Percentiles rank a stretch among this genome's conserved stretches.
Evolutionary conservation across 345 rosid species (phyloP).

Genomic region (Moringa oleifera): DNA sequence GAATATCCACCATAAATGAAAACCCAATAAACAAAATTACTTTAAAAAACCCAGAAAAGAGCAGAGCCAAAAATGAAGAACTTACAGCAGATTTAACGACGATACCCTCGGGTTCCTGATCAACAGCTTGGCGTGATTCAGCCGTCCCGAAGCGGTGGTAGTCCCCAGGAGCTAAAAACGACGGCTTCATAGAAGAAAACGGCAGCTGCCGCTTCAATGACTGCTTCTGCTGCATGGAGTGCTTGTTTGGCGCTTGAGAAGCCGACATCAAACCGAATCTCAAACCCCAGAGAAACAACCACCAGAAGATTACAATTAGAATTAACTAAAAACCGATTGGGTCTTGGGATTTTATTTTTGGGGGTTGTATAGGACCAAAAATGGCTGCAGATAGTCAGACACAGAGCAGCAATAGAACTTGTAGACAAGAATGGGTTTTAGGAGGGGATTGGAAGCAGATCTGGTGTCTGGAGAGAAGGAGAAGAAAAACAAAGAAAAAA

Average conservation of each 20-base stretch:
- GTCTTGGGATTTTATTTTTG: conserved; percentile 2
- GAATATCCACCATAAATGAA: not conserved
- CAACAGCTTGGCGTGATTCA: conserved; percentile 35
- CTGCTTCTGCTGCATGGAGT: conserved; percentile 23
- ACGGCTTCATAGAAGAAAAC: conserved; percentile 62
- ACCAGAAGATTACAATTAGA: conserved; percentile 15
- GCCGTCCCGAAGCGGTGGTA: conserved; percentile 58
- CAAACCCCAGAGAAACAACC: conserved; percentile 16
- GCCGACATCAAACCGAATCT: conserved; percentile 44
- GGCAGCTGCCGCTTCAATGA: conserved; percentile 48
- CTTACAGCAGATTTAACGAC: conserved; percentile 66
- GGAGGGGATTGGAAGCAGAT: conserved; percentile 22
- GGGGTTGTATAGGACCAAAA: conserved; percentile 16
- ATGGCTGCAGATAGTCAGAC: not conserved
- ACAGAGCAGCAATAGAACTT: not conserved
- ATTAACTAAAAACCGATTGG: not conserved
- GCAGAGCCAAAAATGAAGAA: conserved; percentile 1
- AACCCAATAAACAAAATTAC: conserved; percentile 6
- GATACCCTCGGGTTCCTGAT: conserved; percentile 54
- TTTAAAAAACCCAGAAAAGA: not conserved
- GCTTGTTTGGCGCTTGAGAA: conserved; percentile 29
- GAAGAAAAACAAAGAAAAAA: too few species aligned
- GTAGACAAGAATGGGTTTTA: conserved; percentile 6
- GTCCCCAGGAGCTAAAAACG: conserved; percentile 58
- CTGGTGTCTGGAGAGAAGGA: conserved; percentile 33